phyloP scores from a whole-genome alignment of 805 yeast genomes.

The Yamadazyma phyllophila region DNA sequence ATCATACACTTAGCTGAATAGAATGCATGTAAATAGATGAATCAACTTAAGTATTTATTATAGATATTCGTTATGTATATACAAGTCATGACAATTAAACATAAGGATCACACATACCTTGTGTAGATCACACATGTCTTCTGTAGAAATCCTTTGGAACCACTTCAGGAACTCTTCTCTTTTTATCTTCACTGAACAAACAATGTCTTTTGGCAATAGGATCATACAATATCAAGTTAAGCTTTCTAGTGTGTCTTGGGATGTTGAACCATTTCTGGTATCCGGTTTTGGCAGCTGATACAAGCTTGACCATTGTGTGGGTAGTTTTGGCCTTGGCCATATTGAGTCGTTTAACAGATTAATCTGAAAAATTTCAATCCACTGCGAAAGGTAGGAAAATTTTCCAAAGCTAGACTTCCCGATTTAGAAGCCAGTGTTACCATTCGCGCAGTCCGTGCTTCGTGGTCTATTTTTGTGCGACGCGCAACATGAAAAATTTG shows the following conservation, averaged over 20 bases:
- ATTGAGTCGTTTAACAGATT: background rate
- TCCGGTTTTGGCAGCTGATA: slow-evolving; percentile 91
- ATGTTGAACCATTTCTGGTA: slow-evolving; percentile 75
- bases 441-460: background rate
- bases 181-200: slow-evolving; percentile 81
- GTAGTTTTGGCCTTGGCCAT: slow-evolving; percentile 65
- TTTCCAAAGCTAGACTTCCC: slow-evolving; percentile 6
- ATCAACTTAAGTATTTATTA: slow-evolving; percentile 2
- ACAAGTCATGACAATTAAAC: slow-evolving; percentile 3
- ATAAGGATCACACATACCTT: slow-evolving; percentile 18
- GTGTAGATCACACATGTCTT: slow-evolving; percentile 24
- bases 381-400: slow-evolving; percentile 2
- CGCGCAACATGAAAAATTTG: slow-evolving; percentile 14
- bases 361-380: slow-evolving; percentile 4
- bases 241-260: slow-evolving; percentile 76
- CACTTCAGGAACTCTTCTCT: slow-evolving; percentile 68
- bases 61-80: slow-evolving; percentile 3
- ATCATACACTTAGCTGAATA: slow-evolving; percentile 5
- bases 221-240: slow-evolving; percentile 82
- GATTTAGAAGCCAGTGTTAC: background rate
- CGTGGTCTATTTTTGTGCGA: slow-evolving; percentile 3
- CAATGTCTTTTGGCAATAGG: slow-evolving; percentile 88
- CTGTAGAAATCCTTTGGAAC: slow-evolving; percentile 35
- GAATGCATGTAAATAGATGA: slow-evolving; percentile 1
- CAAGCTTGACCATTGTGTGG: slow-evolving; percentile 76